phyloP scores from a whole-genome alignment of 2,329 filamentous ascomycete genomes.

The Colletotrichum sp. region DNA sequence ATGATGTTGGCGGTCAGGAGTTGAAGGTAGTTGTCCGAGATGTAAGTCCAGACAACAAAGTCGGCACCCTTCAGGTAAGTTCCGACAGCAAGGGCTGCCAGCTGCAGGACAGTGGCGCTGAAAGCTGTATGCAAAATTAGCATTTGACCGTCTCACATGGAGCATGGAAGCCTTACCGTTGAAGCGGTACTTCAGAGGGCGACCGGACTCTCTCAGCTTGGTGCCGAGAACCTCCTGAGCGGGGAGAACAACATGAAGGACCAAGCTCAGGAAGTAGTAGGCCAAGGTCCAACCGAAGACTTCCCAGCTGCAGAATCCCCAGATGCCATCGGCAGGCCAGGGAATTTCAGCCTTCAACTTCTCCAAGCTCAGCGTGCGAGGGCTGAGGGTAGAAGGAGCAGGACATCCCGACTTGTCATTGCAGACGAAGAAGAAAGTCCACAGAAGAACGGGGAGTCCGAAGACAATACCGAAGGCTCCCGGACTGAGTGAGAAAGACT shows the following conservation, averaged over 20 bases:
- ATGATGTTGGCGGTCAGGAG: constrained; percentile 71
- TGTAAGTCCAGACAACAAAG: constrained; percentile 74
- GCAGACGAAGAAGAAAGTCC: constrained; percentile 78
- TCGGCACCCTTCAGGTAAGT: constrained; percentile 68
- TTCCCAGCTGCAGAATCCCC: constrained; percentile 69
- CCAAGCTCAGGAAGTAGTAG: constrained; percentile 77
- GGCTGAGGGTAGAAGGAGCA: constrained; percentile 74
- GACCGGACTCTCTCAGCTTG: constrained; percentile 66
- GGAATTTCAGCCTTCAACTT: constrained; percentile 76
- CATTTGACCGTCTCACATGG: fast-evolving
- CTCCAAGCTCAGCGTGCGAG: constrained; percentile 69
- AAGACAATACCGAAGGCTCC: constrained; percentile 78
- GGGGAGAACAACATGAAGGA: constrained; percentile 76
- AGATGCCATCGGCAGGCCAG: constrained; percentile 73
- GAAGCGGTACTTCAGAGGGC: constrained; percentile 79
- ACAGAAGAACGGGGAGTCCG: constrained; percentile 76
- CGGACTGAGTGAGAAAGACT: constrained; percentile 49
- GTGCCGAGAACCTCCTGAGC: constrained; percentile 72
- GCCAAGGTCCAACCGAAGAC: constrained; percentile 70
- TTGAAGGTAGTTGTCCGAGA: constrained; percentile 73
- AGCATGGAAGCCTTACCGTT: constrained; percentile 55
- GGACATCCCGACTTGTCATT: constrained; percentile 90
- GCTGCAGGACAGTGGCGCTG: constrained; percentile 7
- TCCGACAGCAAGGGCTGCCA: constrained; percentile 46
- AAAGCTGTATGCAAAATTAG: not conserved